A percentile compares a stretch with the other conserved stretches of the same genome.
phyloP scores from a whole-genome alignment of 2,329 filamentous ascomycete genomes.

The Ascochyta clinopodiicola region DNA sequence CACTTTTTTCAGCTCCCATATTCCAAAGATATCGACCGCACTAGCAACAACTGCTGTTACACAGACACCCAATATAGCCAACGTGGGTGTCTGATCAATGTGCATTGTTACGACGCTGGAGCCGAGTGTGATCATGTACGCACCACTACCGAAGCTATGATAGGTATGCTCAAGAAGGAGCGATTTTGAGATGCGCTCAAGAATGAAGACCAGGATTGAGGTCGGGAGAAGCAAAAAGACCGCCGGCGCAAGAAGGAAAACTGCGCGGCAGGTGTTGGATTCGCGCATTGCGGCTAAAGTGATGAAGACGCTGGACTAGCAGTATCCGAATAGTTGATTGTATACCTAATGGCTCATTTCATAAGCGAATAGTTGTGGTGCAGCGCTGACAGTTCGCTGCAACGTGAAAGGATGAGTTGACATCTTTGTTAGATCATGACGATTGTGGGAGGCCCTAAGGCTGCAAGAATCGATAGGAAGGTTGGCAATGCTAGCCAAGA shows the following conservation, averaged over 20 bases:
- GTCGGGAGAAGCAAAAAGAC: conserved; percentile 33
- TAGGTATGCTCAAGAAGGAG: conserved; percentile 20
- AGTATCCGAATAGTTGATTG: not conserved
- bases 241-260: conserved; percentile 30
- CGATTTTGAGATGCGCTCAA: conserved; percentile 36
- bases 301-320: not conserved
- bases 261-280: conserved; percentile 27
- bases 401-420: not conserved
- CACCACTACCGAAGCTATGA: conserved; percentile 23
- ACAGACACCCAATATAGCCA: conserved; percentile 28
- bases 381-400: not conserved
- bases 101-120: conserved; percentile 21
- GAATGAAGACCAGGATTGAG: conserved; percentile 27
- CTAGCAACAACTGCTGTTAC: conserved; percentile 25
- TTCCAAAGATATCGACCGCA: conserved; percentile 28
- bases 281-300: conserved; percentile 25
- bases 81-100: conserved; percentile 20
- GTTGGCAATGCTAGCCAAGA: not conserved
- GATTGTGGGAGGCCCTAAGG: conserved; percentile 2
- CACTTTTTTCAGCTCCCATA: conserved; percentile 40
- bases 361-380: not conserved
- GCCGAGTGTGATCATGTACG: conserved; percentile 18
- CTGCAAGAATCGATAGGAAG: not conserved
- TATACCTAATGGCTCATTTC: not conserved
- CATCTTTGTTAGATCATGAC: not conserved